Conservation (phyloP, 202 grass and related monocot genomes). For the Hordeum pubiflorum region DNA sequence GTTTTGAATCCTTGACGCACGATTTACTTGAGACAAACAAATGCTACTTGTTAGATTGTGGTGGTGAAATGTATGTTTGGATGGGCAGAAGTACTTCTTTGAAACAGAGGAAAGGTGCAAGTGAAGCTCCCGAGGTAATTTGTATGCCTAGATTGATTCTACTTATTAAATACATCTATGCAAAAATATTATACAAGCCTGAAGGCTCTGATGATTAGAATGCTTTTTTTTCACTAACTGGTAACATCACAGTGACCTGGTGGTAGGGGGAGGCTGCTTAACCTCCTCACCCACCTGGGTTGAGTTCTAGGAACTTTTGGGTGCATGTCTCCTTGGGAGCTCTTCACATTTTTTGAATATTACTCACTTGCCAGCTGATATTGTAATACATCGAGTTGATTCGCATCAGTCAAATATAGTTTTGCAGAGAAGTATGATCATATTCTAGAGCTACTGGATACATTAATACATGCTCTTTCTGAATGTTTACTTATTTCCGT, state of each 20-base stretch:
- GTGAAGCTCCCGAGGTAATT: constrained; percentile 70
- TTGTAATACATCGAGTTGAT: constrained; percentile 6
- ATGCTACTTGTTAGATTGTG: constrained; percentile 73
- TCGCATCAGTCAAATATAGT: not conserved
- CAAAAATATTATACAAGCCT: not conserved
- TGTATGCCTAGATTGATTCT: not conserved
- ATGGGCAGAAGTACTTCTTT: constrained; percentile 73
- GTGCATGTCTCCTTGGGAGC: not conserved
- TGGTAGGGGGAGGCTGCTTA: not conserved
- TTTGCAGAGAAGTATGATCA: not conserved
- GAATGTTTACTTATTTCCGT: not conserved
- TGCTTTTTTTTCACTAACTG: not conserved
- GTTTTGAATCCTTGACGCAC: constrained; percentile 52
- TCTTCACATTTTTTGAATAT: not conserved
- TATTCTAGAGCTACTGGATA: not conserved
- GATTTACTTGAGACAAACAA: constrained; percentile 85
- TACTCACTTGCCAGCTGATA: constrained; percentile 20
- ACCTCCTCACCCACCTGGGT: not conserved
- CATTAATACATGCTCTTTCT: not conserved
- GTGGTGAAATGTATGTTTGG: constrained; percentile 75
- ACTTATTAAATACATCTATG: not conserved
- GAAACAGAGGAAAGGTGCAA: constrained; percentile 74
- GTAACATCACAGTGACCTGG: not conserved
- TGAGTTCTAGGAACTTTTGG: not conserved
- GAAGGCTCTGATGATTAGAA: not conserved